Evolutionary conservation across 352 stramenopile species (phyloP).

Genomic region (Hyaloperonospora arabidopsidis): DNA sequence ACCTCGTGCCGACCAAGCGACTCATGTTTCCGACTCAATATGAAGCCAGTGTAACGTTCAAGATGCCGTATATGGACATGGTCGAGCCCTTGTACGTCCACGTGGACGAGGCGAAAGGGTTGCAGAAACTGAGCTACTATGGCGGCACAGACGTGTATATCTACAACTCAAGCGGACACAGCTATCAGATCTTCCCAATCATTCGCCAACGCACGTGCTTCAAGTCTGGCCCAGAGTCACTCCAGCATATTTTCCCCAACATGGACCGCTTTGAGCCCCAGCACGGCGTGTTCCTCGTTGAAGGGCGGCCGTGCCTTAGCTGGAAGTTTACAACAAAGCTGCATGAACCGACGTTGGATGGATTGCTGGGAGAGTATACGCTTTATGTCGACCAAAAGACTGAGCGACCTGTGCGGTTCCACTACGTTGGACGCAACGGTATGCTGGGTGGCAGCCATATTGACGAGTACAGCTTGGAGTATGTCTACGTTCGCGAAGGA

Average conservation of each 20-base stretch:
- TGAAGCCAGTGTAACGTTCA: constrained; percentile 79
- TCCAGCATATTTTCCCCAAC: constrained; percentile 84
- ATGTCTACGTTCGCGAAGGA: constrained; percentile 76
- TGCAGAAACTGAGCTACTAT: constrained; percentile 86
- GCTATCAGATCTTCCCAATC: constrained; percentile 79
- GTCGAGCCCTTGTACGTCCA: constrained; percentile 84
- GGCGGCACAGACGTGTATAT: constrained; percentile 84
- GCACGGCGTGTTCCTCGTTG: constrained; percentile 66
- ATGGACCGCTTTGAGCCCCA: constrained; percentile 78
- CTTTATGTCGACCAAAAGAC: constrained; percentile 76
- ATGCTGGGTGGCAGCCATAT: constrained; percentile 85
- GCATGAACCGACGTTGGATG: constrained; percentile 45
- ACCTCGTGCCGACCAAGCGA: constrained; percentile 55
- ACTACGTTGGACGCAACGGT: constrained; percentile 80
- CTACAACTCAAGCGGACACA: constrained; percentile 69
- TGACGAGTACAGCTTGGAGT: constrained; percentile 87
- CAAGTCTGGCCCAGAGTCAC: constrained; percentile 31
- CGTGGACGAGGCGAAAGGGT: constrained; percentile 55
- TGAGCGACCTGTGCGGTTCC: constrained; percentile 73
- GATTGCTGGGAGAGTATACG: constrained; percentile 77
- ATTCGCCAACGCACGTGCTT: constrained; percentile 75
- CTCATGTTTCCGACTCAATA: constrained; percentile 77
- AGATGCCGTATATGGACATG: constrained; percentile 87
- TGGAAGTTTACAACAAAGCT: constrained; percentile 73
- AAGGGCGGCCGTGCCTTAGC: constrained; percentile 65